A percentile compares a stretch with the other conserved stretches of the same genome.
Conservation (phyloP, 768 basidiomycete species). For the Pleurotus tuber-regium region DNA sequence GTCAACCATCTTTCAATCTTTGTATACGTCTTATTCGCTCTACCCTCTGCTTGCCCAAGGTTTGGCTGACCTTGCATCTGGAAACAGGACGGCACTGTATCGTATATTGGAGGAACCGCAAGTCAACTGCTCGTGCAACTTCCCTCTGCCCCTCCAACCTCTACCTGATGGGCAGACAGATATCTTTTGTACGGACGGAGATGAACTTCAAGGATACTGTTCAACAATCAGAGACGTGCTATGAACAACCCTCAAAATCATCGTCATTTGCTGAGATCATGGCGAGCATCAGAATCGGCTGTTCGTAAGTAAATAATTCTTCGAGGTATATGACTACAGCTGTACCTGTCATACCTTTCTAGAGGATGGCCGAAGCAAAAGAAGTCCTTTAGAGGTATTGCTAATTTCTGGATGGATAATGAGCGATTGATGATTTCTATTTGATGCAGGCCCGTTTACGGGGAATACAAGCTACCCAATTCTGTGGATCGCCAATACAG, state of each 20-base stretch:
- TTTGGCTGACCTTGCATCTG: constrained; percentile 22
- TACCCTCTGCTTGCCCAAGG: constrained; percentile 17
- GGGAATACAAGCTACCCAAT: constrained; percentile 38
- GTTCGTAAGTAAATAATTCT: constrained; percentile 17
- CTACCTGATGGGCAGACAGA: constrained; percentile 13
- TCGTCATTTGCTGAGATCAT: constrained; percentile 20
- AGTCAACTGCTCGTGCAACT: constrained; percentile 10
- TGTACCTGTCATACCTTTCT: not conserved
- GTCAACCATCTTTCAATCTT: constrained; percentile 16
- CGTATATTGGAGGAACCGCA: not conserved
- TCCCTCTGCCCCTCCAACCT: not conserved
- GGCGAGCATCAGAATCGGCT: constrained; percentile 14
- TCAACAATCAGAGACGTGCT: constrained; percentile 14
- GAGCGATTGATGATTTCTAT: not conserved
- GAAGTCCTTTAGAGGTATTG: not conserved
- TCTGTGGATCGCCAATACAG: constrained; percentile 40
- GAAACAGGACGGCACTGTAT: constrained; percentile 20
- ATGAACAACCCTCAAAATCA: constrained; percentile 7
- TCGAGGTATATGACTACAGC: not conserved
- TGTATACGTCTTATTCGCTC: constrained; percentile 21
- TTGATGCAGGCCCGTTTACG: constrained; percentile 27
- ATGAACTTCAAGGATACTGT: constrained; percentile 14
- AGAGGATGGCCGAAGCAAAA: constrained; percentile 3
- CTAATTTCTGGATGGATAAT: not conserved
- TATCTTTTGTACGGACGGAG: constrained; percentile 21